Evolutionary conservation across 1,284 basidiomycete genomes (phyloP), one percentile per base, ranked within the genome.

Genomic region (Sphaerobolus stellatus): DNA sequence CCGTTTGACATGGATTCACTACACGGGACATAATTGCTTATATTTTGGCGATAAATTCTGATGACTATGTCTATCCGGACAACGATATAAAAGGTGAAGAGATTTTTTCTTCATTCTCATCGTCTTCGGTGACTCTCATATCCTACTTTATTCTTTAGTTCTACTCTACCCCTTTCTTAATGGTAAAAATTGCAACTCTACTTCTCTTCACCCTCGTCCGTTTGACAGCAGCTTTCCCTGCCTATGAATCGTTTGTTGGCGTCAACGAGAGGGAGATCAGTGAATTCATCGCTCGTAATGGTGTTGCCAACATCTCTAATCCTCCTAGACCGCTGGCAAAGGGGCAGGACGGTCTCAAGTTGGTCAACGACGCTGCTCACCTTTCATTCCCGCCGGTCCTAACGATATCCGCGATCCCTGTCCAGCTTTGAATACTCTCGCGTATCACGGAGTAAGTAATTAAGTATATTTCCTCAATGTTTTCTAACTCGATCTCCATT

Each of bases 391-490:
- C n/a, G 24, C 46, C 13, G 18, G 13, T 14, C 16, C 11, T 11
- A 4, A 5, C 4, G 41, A 43, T 43, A 14, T 43, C 28, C 41
- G 41, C 28, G 41, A 27, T 14, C 41, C 41, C 13, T 43, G 41
- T 22, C 41, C 41, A 14, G 41, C 22, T 11, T 43, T 43, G 41
- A 43, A 43, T 43, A 43, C 41, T 13, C 41, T 43, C 18, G 41
- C 41, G 5, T 27, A 48, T 48, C 46, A 48, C 22, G 46, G 40
- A 20, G 51, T 47, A 28, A 24, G 46, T 5, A n/a, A 46, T 25
- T 34, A 31, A n/a, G n/a, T n/a, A n/a, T n/a, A n/a, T n/a, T n/a
- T n/a, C n/a, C n/a, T 22, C 5, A 20, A 43, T 13, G 9, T 7
- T 43, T 22, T 18, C 4, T 22, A n/a, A n/a, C n/a, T n/a, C n/a